Conservation (phyloP, 108 stramenopile species). For the Cyclotella kingstonii region DNA sequence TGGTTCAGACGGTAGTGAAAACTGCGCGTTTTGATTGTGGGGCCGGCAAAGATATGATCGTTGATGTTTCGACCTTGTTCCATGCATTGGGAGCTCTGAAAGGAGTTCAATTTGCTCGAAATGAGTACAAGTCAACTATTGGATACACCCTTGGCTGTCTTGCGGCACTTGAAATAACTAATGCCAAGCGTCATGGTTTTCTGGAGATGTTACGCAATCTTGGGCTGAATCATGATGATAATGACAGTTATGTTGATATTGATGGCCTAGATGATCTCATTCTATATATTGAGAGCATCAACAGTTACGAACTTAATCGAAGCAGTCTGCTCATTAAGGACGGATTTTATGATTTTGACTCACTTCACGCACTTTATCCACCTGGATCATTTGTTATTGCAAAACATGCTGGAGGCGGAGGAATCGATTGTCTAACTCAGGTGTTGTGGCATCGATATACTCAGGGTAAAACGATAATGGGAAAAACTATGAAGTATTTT, state of each 20-base stretch:
- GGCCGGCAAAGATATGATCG: slow-evolving; percentile 20
- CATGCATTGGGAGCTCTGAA: slow-evolving; percentile 58
- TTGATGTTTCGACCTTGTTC: slow-evolving; percentile 47
- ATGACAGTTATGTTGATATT: slow-evolving; percentile 33
- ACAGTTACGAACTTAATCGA: slow-evolving; percentile 27
- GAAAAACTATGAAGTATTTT: slow-evolving; percentile 51
- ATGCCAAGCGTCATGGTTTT: slow-evolving; percentile 55
- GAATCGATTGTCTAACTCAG: slow-evolving; percentile 55
- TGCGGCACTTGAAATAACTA: slow-evolving; percentile 4
- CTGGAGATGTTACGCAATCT: slow-evolving; percentile 47
- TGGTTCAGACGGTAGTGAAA: slow-evolving; percentile 57
- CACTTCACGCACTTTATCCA: slow-evolving; percentile 45
- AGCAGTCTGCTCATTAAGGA: slow-evolving; percentile 18
- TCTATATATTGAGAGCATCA: slow-evolving; percentile 29
- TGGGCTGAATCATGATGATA: slow-evolving; percentile 30
- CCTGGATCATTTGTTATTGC: slow-evolving; percentile 49
- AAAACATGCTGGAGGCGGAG: slow-evolving; percentile 52
- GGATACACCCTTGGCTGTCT: neutral
- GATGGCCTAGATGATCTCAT: slow-evolving; percentile 60
- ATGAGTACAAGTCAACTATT: slow-evolving; percentile 54
- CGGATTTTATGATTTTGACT: slow-evolving; percentile 64
- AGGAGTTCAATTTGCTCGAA: slow-evolving; percentile 55
- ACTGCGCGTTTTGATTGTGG: slow-evolving; percentile 12
- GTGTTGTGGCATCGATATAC: slow-evolving; percentile 62
- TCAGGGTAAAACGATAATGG: slow-evolving; percentile 50